Percentiles rank a stretch among this genome's conserved stretches.
Evolutionary conservation across 352 stramenopile genomes (phyloP).

Genomic region (Phytophthora nicotianae): DNA sequence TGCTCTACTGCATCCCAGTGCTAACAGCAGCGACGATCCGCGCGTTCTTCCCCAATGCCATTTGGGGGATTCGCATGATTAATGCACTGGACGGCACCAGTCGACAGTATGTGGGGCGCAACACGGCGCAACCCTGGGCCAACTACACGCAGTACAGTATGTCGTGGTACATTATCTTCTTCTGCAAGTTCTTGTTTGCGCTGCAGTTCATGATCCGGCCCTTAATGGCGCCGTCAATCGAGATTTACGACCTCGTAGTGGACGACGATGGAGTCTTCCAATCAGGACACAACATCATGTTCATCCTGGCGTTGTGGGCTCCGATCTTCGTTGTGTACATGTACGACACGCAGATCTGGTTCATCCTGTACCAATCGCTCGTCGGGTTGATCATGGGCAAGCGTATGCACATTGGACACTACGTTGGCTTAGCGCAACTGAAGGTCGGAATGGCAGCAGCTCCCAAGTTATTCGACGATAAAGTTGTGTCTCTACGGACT

Average conservation of each 20-base stretch:
- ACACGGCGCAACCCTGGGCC: slow-evolving; percentile 70
- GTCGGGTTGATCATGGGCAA: slow-evolving; percentile 79
- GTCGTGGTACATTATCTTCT: slow-evolving; percentile 78
- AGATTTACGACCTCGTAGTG: slow-evolving; percentile 69
- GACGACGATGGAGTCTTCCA: slow-evolving; percentile 63
- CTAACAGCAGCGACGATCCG: slow-evolving; percentile 49
- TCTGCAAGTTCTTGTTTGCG: slow-evolving; percentile 81
- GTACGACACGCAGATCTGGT: slow-evolving; percentile 90
- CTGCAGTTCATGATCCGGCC: slow-evolving; percentile 85
- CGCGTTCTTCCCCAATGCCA: slow-evolving; percentile 52
- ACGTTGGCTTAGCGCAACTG: slow-evolving; percentile 65
- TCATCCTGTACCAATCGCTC: slow-evolving; percentile 82
- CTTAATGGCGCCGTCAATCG: slow-evolving; percentile 75
- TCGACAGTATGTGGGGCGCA: slow-evolving; percentile 76
- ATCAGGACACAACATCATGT: slow-evolving; percentile 81
- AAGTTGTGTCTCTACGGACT: slow-evolving; percentile 54
- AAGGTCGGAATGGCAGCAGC: slow-evolving; percentile 66
- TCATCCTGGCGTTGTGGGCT: slow-evolving; percentile 78
- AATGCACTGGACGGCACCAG: slow-evolving; percentile 72
- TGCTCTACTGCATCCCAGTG: slow-evolving; percentile 71
- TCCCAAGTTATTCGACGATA: slow-evolving; percentile 71
- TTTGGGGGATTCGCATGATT: slow-evolving; percentile 70
- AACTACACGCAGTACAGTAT: slow-evolving; percentile 65
- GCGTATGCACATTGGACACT: slow-evolving; percentile 78
- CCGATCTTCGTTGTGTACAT: slow-evolving; percentile 86